Evolutionary conservation across 176 grass and related monocot genomes (phyloP).

Genomic region (Eragrostis curvula): DNA sequence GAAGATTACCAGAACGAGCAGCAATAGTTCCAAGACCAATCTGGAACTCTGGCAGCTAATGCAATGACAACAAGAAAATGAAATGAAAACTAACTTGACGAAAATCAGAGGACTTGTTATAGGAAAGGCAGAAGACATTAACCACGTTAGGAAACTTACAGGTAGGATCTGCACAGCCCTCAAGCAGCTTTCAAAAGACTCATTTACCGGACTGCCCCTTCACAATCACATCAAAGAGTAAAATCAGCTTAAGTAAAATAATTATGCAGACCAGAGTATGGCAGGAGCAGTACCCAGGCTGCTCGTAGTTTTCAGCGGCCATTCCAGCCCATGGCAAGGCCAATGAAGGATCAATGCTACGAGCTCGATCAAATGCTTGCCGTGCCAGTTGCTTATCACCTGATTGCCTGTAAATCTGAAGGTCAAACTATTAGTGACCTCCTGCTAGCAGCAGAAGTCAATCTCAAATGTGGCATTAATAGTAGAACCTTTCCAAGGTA

Average conservation of each 20-base stretch:
- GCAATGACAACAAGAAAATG: constrained; percentile 42
- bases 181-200: constrained; percentile 90
- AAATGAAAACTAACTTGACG: constrained; percentile 8
- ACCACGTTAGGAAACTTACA: constrained; percentile 50
- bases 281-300: constrained; percentile 34
- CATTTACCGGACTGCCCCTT: constrained; percentile 59
- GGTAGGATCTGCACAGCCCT: constrained; percentile 91
- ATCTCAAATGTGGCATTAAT: constrained; percentile 20
- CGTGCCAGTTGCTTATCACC: constrained; percentile 76
- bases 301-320: constrained; percentile 59
- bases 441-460: constrained; percentile 19
- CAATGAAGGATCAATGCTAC: constrained; percentile 96
- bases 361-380: constrained; percentile 88
- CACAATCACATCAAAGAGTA: constrained; percentile 42
- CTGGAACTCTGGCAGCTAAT: constrained; percentile 86
- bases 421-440: constrained; percentile 39
- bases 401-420: constrained; percentile 86
- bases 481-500: constrained; percentile 86
- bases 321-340: constrained; percentile 97
- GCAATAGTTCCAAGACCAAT: constrained; percentile 90
- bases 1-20: constrained; percentile 63
- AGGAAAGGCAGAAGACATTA: neutral
- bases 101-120: neutral
- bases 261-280: constrained; percentile 13
- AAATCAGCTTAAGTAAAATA: constrained; percentile 42